phyloP scores from a whole-genome alignment of 202 grass and related monocot genomes.

The Schoenoplectus tabernaemontani region DNA sequence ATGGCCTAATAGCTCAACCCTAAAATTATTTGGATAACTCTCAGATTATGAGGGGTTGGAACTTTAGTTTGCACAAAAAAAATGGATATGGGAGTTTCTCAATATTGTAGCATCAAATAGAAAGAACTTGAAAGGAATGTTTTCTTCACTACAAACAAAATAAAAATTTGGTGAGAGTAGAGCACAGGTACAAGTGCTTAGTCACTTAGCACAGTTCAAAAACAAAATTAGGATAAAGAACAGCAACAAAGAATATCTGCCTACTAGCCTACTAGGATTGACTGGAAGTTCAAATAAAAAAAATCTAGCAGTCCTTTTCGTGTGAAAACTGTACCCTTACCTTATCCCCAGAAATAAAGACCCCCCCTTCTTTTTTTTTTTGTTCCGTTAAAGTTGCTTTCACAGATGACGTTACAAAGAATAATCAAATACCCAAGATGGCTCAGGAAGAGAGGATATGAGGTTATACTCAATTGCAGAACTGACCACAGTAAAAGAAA shows the following conservation, averaged over 20 bases:
- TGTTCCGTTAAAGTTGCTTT: neutral
- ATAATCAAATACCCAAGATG: neutral
- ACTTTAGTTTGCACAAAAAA: neutral
- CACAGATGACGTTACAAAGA: neutral
- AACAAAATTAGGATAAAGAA: neutral
- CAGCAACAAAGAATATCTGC: neutral
- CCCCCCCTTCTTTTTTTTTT: neutral
- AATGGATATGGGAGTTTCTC: neutral
- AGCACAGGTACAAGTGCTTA: neutral
- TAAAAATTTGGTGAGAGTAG: neutral
- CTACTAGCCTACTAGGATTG: neutral
- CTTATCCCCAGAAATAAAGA: neutral
- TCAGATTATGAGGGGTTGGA: neutral
- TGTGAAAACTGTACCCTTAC: neutral
- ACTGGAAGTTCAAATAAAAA: slow-evolving; percentile 2
- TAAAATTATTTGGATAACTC: neutral
- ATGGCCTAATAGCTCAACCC: neutral
- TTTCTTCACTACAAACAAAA: neutral
- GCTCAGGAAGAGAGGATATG: neutral
- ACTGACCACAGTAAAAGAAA: neutral
- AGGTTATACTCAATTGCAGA: neutral
- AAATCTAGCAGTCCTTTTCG: slow-evolving; percentile 9
- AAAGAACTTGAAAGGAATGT: neutral
- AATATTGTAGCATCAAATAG: neutral
- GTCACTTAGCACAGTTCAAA: neutral